A percentile compares a stretch with the other conserved stretches of the same genome.
These are phyloP conservation scores for Mitragyna speciosa DNA, from an alignment of 257 asterid genomes.

Conservation along the genomic window DNA sequence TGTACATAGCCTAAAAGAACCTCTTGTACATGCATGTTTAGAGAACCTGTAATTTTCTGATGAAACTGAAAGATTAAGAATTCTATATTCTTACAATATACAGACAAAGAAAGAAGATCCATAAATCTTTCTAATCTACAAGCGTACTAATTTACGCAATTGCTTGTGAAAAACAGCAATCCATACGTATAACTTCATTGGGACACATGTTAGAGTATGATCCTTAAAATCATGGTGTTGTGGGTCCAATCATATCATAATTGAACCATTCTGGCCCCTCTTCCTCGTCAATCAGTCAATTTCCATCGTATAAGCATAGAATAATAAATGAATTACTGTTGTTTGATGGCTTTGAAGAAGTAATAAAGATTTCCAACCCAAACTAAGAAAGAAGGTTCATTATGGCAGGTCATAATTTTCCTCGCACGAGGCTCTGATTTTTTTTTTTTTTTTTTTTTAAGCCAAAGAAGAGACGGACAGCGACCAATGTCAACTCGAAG, in stretches of 20 bases:
- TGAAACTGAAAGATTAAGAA: not conserved
- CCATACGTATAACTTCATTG: not conserved
- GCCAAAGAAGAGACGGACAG: too few relatives aligned
- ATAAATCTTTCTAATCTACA: not conserved
- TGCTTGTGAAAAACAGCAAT: not conserved
- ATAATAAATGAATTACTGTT: too few relatives aligned
- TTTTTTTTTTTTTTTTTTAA: too few relatives aligned
- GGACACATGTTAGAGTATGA: not conserved
- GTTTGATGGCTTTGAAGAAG: too few relatives aligned
- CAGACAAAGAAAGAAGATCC: not conserved
- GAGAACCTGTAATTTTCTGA: not conserved
- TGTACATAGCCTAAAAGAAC: too few relatives aligned
- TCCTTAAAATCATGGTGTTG: not conserved
- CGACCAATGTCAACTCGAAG: too few relatives aligned
- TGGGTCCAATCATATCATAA: not conserved
- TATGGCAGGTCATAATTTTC: too few relatives aligned
- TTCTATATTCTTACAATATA: not conserved
- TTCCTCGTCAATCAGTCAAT: not conserved
- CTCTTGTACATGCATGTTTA: not conserved
- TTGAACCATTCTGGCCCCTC: not conserved
- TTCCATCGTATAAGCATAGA: not conserved
- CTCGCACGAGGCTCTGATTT: too few relatives aligned
- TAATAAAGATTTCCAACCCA: too few relatives aligned
- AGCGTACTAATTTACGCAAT: not conserved
- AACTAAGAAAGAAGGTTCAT: too few relatives aligned